Evolutionary conservation across 2,329 filamentous ascomycete species (phyloP).

Genomic region (Aspergillus glaucus): DNA sequence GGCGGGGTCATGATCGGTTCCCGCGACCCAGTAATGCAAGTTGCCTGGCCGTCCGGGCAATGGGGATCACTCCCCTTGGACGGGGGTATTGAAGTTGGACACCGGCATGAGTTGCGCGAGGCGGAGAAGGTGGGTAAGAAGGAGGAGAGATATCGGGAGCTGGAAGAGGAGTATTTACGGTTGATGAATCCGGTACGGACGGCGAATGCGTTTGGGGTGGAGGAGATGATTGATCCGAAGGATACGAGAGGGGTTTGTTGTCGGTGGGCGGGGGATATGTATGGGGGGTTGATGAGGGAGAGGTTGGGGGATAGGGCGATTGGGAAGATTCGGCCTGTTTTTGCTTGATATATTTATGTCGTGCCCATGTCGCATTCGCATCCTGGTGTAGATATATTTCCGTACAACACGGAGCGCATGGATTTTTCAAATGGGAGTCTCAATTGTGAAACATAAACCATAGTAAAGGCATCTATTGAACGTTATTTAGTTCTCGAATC

Average conservation of each 20-base stretch:
- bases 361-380: too few relatives aligned
- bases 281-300: conserved; percentile 47
- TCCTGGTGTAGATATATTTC: too few relatives aligned
- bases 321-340: conserved; percentile 40
- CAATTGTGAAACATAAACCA: too few relatives aligned
- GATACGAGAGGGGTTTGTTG: conserved; percentile 51
- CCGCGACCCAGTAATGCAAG: conserved; percentile 54
- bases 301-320: conserved; percentile 39
- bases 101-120: conserved; percentile 54
- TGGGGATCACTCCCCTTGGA: conserved; percentile 59
- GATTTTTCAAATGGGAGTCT: too few relatives aligned
- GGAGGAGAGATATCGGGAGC: conserved; percentile 48
- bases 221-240: conserved; percentile 60
- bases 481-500: too few relatives aligned
- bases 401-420: too few relatives aligned
- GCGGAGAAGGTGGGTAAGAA: conserved; percentile 47
- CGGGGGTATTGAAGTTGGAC: conserved; percentile 59
- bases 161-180: conserved; percentile 55
- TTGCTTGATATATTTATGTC: conserved; percentile 30
- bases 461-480: too few relatives aligned
- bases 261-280: conserved; percentile 53
- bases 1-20: conserved; percentile 60
- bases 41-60: conserved; percentile 59
- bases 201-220: conserved; percentile 57
- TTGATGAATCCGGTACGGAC: conserved; percentile 61